These are phyloP conservation scores for Hericium rajendrae DNA, from an alignment of 768 basidiomycete species.

Conservation along the genomic window DNA sequence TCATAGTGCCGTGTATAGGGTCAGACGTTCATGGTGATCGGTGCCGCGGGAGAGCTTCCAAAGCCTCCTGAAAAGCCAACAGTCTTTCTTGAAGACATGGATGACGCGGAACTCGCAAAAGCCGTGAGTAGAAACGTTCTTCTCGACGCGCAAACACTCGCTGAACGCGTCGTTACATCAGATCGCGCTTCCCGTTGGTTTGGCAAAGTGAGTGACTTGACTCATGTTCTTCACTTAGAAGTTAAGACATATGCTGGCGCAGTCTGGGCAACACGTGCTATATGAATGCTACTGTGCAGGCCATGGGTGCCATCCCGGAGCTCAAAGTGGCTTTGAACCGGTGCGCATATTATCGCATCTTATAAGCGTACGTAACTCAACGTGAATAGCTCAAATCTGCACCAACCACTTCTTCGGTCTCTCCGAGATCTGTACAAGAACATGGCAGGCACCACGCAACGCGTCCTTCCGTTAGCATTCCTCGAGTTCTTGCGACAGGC, in stretches of 20 bases:
- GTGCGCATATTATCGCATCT: constrained; percentile 29
- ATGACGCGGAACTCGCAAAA: constrained; percentile 69
- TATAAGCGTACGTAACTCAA: background rate
- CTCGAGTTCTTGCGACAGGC: constrained; percentile 60
- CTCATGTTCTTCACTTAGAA: background rate
- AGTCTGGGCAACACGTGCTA: constrained; percentile 90
- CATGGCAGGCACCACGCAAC: constrained; percentile 72
- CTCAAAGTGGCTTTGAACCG: constrained; percentile 60
- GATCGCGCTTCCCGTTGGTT: constrained; percentile 74
- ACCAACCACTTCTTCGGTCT: constrained; percentile 28
- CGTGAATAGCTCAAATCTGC: background rate
- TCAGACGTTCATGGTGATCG: constrained; percentile 89
- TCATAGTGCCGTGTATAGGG: constrained; percentile 36
- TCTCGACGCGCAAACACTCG: background rate
- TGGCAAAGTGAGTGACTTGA: constrained; percentile 46
- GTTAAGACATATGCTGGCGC: background rate
- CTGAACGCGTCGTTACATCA: background rate
- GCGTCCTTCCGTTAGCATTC: constrained; percentile 62
- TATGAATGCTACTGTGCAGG: constrained; percentile 93
- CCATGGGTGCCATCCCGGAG: constrained; percentile 88
- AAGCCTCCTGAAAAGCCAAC: constrained; percentile 72
- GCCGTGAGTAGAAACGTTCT: constrained; percentile 40
- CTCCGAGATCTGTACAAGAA: constrained; percentile 61
- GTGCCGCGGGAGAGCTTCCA: constrained; percentile 86
- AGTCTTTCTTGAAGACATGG: constrained; percentile 91